Percentiles rank a stretch among this genome's conserved stretches.
These are phyloP conservation scores for Oryza officinalis DNA, from an alignment of 176 grass and related monocot genomes.

Conservation along the genomic window DNA sequence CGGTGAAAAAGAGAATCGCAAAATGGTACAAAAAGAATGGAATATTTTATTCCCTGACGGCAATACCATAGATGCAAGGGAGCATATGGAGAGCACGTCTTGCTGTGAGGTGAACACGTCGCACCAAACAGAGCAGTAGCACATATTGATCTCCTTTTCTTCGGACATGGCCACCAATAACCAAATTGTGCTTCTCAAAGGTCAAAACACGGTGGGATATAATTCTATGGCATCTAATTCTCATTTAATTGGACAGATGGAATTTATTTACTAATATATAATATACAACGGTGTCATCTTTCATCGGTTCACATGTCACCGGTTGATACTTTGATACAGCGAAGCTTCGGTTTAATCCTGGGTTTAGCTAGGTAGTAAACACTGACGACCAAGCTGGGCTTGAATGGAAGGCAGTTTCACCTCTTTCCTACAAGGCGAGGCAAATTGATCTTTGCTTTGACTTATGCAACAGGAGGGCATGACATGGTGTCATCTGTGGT, in stretches of 20 bases:
- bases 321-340: slow-evolving; percentile 17
- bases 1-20: background rate
- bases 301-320: slow-evolving; percentile 32
- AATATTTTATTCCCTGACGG: no score
- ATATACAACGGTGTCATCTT: slow-evolving; percentile 50
- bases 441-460: slow-evolving; percentile 25
- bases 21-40: background rate
- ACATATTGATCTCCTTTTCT: background rate
- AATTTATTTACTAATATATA: slow-evolving; percentile 48
- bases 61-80: no score
- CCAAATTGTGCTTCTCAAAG: background rate
- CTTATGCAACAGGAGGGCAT: slow-evolving; percentile 81
- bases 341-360: slow-evolving; percentile 38
- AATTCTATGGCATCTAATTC: background rate
- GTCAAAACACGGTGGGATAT: background rate
- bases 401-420: slow-evolving; percentile 38
- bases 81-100: slow-evolving; percentile 25
- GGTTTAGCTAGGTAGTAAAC: slow-evolving; percentile 52
- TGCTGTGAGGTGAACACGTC: slow-evolving; percentile 11
- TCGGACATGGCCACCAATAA: background rate
- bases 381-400: slow-evolving; percentile 11
- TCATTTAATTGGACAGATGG: slow-evolving; percentile 4
- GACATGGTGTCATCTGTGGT: slow-evolving; percentile 79
- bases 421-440: slow-evolving; percentile 37
- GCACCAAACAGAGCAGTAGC: background rate